Base-by-base conservation (phyloP, 2,329 filamentous ascomycete genomes). In the Fusarium pseudograminearum region DNA sequence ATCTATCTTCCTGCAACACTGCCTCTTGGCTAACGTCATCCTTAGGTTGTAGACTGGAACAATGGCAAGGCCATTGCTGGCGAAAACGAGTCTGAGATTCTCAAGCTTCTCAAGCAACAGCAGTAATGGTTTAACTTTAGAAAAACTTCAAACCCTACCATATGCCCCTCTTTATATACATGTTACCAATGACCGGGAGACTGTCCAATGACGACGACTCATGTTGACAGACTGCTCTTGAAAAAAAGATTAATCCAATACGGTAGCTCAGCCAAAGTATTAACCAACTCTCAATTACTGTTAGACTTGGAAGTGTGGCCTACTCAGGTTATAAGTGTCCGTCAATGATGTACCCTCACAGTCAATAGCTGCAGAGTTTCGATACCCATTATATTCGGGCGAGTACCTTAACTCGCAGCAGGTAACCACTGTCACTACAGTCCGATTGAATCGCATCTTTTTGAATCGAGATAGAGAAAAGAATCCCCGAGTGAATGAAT, bases 21-120 rank as follows among this genome's bases (percentile, higher is more conserved):
- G 24, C 44, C 14, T 40, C 51, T 67, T 26, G 34, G 33, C 61
- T 70, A 57, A 60, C 24, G 22, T 14, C 47, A 47, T 55, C 36
- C 57, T 11, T 30, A 80, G 87, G 82, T 91, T 61, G 95, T 98
- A 54, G 95, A 98, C 79, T 98, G 96, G 96, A 93, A 91, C 78
- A 94, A 95, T 79, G 96, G 94, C 70, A 92, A 89, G 79, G 95
- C 90, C 47, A 84, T 92, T 82, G 83, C 88, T 28, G 93, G 93
- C 22, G 93, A 92, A 52, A 90, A 92, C 70, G 91, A 97, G 83
- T 97, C 93, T 18, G 92, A 95, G 82, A 98, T 98, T 65, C 81
- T 97, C 77, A 93, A 91, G 81, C 85, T 97, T 80, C 80, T 98
- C 54, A 87, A 89, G 61, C 83, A 87, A 60, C 78, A 89, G 57